Conservation (phyloP, 2,329 filamentous ascomycete species). For the Trichoderma gracile region DNA sequence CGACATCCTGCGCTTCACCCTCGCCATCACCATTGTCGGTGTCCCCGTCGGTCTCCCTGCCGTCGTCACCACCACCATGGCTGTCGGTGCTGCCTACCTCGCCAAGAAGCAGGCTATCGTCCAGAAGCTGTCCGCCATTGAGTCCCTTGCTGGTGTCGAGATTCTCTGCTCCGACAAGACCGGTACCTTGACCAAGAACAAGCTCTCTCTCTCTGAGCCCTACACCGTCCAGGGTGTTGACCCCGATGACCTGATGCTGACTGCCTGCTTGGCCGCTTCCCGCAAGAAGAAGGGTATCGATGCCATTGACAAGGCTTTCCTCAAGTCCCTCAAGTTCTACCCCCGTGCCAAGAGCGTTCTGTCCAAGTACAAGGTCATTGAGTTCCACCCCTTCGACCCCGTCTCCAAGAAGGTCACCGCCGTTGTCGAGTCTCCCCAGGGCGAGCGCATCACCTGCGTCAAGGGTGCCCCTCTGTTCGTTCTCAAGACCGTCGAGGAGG, state of each 20-base stretch:
- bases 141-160: slow-evolving; percentile 88
- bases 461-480: slow-evolving; percentile 90
- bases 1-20: slow-evolving; percentile 76
- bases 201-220: slow-evolving; percentile 82
- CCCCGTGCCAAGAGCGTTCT: slow-evolving; percentile 79
- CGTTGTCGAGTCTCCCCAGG: slow-evolving; percentile 77
- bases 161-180: slow-evolving; percentile 96
- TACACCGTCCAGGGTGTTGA: slow-evolving; percentile 82
- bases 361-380: slow-evolving; percentile 78
- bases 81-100: slow-evolving; percentile 86
- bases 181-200: slow-evolving; percentile 91
- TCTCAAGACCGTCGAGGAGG: slow-evolving; percentile 82
- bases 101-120: slow-evolving; percentile 93
- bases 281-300: slow-evolving; percentile 96
- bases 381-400: slow-evolving; percentile 87
- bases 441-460: slow-evolving; percentile 83
- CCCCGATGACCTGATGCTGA: slow-evolving; percentile 86
- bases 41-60: slow-evolving; percentile 91
- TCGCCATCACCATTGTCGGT: slow-evolving; percentile 88
- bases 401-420: slow-evolving; percentile 92
- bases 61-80: slow-evolving; percentile 93
- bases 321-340: slow-evolving; percentile 81
- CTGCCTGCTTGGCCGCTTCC: slow-evolving; percentile 84
- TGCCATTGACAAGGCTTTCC: slow-evolving; percentile 91
- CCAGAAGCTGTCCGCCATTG: slow-evolving; percentile 88